Evolutionary conservation across 345 rosid genomes (phyloP).

Genomic region (Arabidopsis suecica): DNA sequence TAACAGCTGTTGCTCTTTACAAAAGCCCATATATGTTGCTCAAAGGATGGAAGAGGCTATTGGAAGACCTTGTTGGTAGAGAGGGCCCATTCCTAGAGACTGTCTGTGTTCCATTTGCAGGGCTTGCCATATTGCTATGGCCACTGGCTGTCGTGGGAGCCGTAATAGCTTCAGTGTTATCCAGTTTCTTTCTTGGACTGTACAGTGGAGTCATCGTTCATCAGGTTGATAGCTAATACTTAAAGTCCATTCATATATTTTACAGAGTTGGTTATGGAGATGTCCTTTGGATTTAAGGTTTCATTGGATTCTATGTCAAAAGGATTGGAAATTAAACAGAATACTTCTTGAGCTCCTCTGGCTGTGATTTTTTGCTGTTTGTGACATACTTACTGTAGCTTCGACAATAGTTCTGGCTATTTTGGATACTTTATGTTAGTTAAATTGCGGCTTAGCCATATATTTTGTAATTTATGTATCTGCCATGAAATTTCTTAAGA

Average conservation of each 20-base stretch:
- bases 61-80: conserved; percentile 87
- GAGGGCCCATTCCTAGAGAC: conserved; percentile 93
- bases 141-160: conserved; percentile 82
- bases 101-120: conserved; percentile 90
- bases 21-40: conserved; percentile 87
- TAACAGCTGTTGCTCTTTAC: conserved; percentile 70
- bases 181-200: conserved; percentile 74
- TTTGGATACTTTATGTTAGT: not conserved
- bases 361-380: not conserved
- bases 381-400: not conserved
- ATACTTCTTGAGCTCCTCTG: conserved; percentile 15
- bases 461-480: not conserved
- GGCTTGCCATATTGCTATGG: conserved; percentile 81
- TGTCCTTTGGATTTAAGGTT: not conserved
- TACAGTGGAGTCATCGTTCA: conserved; percentile 72
- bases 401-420: not conserved
- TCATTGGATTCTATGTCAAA: not conserved
- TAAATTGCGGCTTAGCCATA: not conserved
- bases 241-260: not conserved
- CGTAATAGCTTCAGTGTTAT: conserved; percentile 56
- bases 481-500: not conserved
- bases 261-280: not conserved
- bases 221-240: conserved; percentile 57
- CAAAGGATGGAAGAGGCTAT: conserved; percentile 83
- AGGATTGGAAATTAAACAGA: not conserved